Conservation (phyloP, 768 basidiomycete species). For the Mycena amicta region DNA sequence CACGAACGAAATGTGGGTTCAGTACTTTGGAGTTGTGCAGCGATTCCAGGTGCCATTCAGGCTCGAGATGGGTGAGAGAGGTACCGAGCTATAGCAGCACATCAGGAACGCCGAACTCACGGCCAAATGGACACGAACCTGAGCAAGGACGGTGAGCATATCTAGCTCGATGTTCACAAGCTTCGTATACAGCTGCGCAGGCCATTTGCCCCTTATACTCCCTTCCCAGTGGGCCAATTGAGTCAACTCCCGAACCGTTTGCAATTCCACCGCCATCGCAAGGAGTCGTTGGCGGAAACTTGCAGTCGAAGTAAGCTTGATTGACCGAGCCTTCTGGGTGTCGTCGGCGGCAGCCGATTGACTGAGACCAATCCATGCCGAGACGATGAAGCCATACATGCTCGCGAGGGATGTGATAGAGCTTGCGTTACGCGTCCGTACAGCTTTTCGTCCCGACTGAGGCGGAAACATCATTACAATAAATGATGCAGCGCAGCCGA, state of each 20-base stretch:
- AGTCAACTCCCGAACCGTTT: constrained; percentile 36
- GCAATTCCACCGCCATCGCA: constrained; percentile 34
- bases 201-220: constrained; percentile 56
- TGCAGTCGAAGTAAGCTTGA: constrained; percentile 23
- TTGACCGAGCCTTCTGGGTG: constrained; percentile 7
- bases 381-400: constrained; percentile 45
- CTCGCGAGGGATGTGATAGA: constrained; percentile 42
- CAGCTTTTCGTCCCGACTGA: constrained; percentile 48
- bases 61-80: constrained; percentile 45
- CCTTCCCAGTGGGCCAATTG: constrained; percentile 48
- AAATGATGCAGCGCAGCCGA: constrained; percentile 54
- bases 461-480: constrained; percentile 58
- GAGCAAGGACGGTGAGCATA: constrained; percentile 41
- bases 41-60: constrained; percentile 41
- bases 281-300: constrained; percentile 34
- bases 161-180: constrained; percentile 44
- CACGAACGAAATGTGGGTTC: constrained; percentile 56
- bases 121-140: constrained; percentile 28
- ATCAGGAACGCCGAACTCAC: constrained; percentile 1
- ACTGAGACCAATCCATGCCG: constrained; percentile 38
- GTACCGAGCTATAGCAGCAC: constrained; percentile 35
- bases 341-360: constrained; percentile 8
- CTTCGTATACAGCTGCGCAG: constrained; percentile 45
- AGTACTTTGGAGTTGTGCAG: constrained; percentile 49
- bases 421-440: constrained; percentile 38